Evolutionary conservation across 345 rosid species (phyloP).

Genomic region (Eucalyptus lansdowneana): DNA sequence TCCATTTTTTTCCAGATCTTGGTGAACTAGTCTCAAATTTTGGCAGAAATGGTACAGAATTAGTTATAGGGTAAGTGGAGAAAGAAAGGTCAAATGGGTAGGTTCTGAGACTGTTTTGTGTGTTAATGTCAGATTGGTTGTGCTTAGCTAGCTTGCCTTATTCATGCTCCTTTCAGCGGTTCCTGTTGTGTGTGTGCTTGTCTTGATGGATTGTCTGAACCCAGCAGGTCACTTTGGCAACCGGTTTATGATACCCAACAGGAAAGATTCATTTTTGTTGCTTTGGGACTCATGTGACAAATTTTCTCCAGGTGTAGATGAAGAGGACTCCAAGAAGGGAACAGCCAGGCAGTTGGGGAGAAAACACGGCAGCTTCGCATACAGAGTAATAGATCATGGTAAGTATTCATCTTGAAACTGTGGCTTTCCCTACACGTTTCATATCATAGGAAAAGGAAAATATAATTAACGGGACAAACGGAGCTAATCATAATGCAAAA

Average conservation of each 20-base stretch:
- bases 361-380: conserved; percentile 4
- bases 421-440: not conserved
- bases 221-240: not conserved
- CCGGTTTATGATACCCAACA: not conserved
- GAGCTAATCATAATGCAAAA: not conserved
- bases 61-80: not conserved
- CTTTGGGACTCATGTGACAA: not conserved
- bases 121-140: not conserved
- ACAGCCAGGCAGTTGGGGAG: not conserved
- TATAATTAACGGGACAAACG: not conserved
- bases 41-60: not conserved
- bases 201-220: not conserved
- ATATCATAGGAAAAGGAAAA: not conserved
- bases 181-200: not conserved
- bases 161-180: not conserved
- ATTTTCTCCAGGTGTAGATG: not conserved
- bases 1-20: not conserved
- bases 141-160: not conserved
- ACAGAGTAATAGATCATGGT: conserved; percentile 24
- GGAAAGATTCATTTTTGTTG: not conserved
- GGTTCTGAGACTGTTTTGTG: not conserved
- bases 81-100: not conserved
- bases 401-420: not conserved
- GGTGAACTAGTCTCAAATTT: not conserved
- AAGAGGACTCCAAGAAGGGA: not conserved